Base-by-base conservation (phyloP, 352 stramenopile genomes). In the Aphanomyces invadans region DNA sequence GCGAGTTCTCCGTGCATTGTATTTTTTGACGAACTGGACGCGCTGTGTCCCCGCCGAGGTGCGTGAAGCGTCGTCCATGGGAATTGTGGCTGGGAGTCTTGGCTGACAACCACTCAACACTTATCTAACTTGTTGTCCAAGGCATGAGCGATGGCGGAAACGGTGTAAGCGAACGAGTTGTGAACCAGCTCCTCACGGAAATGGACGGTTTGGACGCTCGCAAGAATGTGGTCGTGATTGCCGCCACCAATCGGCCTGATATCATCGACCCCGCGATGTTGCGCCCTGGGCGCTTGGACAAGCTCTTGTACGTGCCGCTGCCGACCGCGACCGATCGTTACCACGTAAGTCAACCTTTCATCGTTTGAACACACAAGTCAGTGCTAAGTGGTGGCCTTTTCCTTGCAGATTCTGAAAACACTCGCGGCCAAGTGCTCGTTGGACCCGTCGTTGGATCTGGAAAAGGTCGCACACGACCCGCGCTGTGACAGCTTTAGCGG, bases 201-300 rank as follows among this genome's bases (percentile, higher is more conserved):
- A 98, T 99, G 94, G 97, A 99, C 83, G 97, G 97, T 2, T 77
- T 99, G 53, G 97, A 99, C 68, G 87, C 82, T 38, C 86, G 97
- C 11, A 88, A 90, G 29, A 97, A 96, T 72, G 94, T 99, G 21
- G 99, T 98, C 77, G 93, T 99, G 17, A 96, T 98, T 55, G 92
- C 90, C 0, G 92, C 92, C 4, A 98, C 92, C 32, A 98, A 98
- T 73, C 86, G 96, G 26, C 96, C 97, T 0, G 97, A 99, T 70
- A 96, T 99, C 49, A 99, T 99, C 68, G 97, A 99, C 76, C 94
- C 97, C 19, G 97, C 97, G 39, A 99, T 99, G 95, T 81, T 99
- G 62, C 85, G 97, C 68, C 97, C 97, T 55, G 97, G 97, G 3
- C 91, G 97, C 39, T 80, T 99, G 9, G 97, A 99, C 74, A 99